A percentile compares a stretch with the other conserved stretches of the same genome.
Conservation (phyloP, 805 yeast genomes). For the Maudiozyma turicensis region DNA sequence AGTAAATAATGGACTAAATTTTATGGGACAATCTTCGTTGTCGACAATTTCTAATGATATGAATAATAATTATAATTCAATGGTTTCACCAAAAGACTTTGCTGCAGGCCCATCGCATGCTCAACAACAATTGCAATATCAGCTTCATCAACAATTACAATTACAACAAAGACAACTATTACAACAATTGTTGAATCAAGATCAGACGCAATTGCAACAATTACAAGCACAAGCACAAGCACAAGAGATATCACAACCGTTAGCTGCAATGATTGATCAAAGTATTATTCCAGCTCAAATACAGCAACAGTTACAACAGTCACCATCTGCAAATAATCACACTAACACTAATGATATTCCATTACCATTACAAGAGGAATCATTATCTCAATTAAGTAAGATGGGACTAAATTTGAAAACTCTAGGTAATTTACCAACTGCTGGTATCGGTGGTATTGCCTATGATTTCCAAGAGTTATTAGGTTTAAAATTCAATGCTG, state of each 20-base stretch:
- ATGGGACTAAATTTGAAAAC: conserved; percentile 10
- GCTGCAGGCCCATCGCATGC: conserved; percentile 5
- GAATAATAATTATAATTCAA: background rate
- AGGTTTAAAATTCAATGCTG: conserved; percentile 15
- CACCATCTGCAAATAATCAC: background rate
- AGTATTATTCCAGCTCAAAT: conserved; percentile 5
- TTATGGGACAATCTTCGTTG: background rate
- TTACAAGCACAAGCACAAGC: conserved; percentile 3
- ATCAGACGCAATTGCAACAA: conserved; percentile 3
- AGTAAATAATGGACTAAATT: background rate
- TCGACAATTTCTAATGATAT: background rate
- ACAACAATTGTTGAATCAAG: conserved; percentile 8
- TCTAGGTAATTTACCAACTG: conserved; percentile 19
- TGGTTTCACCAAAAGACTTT: background rate
- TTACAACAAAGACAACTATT: conserved; percentile 14
- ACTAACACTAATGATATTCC: conserved; percentile 1
- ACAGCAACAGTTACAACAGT: conserved; percentile 3
- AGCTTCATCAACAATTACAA: conserved; percentile 14
- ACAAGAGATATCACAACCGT: conserved; percentile 4
- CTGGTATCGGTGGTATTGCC: conserved; percentile 27
- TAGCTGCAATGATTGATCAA: conserved; percentile 10
- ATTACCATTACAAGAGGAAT: conserved; percentile 5
- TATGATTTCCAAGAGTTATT: conserved; percentile 26
- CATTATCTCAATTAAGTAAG: conserved; percentile 11
- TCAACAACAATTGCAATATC: conserved; percentile 13